A percentile compares a stretch with the other conserved stretches of the same genome.
Evolutionary conservation across 352 stramenopile genomes (phyloP).

Genomic region (Phytophthora pistaciae): DNA sequence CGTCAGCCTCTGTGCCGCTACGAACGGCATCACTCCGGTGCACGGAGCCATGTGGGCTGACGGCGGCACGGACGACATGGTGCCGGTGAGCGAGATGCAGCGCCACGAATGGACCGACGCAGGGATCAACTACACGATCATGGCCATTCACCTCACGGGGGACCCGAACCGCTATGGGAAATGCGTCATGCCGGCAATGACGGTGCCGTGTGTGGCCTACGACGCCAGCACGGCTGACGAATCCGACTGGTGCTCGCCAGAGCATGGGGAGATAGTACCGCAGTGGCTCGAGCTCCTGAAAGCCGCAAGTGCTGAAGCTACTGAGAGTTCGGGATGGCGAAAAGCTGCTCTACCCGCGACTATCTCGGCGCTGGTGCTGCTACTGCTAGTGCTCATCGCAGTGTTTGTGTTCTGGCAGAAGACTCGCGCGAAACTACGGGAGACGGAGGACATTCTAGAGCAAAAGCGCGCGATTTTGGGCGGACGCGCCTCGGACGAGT

Average conservation of each 20-base stretch:
- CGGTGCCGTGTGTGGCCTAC: slow-evolving; percentile 47
- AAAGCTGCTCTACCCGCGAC: slow-evolving; percentile 27
- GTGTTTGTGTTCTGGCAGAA: slow-evolving; percentile 27
- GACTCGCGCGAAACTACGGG: slow-evolving; percentile 9
- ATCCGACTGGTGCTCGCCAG: slow-evolving; percentile 38
- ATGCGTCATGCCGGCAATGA: slow-evolving; percentile 54
- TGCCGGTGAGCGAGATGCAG: slow-evolving; percentile 44
- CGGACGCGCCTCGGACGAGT: slow-evolving; percentile 18
- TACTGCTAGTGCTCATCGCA: slow-evolving; percentile 18
- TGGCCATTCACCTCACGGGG: slow-evolving; percentile 48
- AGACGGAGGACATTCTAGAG: slow-evolving; percentile 14
- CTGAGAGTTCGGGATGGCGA: slow-evolving; percentile 24
- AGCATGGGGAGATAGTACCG: slow-evolving; percentile 41
- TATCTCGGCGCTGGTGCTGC: slow-evolving; percentile 23
- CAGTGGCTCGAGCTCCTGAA: slow-evolving; percentile 51
- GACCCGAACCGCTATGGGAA: slow-evolving; percentile 55
- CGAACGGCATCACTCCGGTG: slow-evolving; percentile 36
- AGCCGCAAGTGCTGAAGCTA: not conserved
- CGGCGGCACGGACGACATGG: slow-evolving; percentile 43
- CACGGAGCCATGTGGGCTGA: slow-evolving; percentile 58
- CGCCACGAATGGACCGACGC: slow-evolving; percentile 47
- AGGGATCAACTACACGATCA: slow-evolving; percentile 32
- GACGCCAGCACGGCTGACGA: slow-evolving; percentile 11
- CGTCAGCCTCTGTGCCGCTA: slow-evolving; percentile 41
- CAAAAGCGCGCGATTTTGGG: slow-evolving; percentile 36